Conservation (phyloP, 129 eudicot species). For the Flaveria ramosissima region DNA sequence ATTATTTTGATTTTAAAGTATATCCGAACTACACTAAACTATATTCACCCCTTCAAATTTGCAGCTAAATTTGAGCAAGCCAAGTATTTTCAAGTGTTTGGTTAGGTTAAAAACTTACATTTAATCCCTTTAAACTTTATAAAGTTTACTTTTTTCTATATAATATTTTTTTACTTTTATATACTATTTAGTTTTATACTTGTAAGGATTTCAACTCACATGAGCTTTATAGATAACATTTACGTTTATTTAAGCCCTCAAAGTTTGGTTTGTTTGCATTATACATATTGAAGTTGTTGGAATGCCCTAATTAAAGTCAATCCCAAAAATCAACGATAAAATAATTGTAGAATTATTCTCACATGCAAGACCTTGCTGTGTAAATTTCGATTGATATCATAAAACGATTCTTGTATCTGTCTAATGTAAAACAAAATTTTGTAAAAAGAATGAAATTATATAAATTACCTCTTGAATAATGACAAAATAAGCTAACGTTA, state of each 20-base stretch:
- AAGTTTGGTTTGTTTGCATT: background rate
- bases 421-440: background rate
- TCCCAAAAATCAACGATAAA: background rate
- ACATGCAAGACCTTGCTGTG: background rate
- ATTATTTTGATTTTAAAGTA: background rate
- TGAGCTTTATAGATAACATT: too few species aligned
- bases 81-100: background rate
- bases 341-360: background rate
- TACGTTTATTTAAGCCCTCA: background rate
- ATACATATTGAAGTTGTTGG: background rate
- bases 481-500: background rate
- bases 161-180: too few species aligned
- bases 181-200: too few species aligned
- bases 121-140: background rate
- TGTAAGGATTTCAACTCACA: too few species aligned
- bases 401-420: background rate
- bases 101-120: background rate
- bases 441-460: background rate
- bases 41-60: background rate
- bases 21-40: background rate
- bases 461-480: background rate
- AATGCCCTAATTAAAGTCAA: background rate
- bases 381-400: background rate
- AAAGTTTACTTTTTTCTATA: background rate
- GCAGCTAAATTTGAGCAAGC: background rate